Evolutionary conservation across 176 grass and related monocot genomes (phyloP).

Genomic region (Carex cristatella): DNA sequence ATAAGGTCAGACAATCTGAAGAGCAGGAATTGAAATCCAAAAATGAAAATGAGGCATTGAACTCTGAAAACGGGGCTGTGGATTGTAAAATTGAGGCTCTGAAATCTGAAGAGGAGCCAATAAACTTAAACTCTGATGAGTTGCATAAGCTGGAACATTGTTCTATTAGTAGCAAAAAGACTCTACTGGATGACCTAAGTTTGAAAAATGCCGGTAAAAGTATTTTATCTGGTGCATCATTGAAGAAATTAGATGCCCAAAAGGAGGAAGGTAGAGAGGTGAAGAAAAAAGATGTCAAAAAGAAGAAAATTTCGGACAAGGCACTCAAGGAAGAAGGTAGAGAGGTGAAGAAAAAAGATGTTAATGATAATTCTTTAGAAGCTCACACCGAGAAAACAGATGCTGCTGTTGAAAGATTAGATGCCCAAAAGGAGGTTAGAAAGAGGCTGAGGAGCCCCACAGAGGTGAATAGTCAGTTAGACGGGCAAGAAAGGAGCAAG

Average conservation of each 20-base stretch:
- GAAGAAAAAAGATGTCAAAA: conserved; percentile 18
- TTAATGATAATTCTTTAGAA: conserved; percentile 33
- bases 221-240: conserved; percentile 24
- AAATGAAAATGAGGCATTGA: conserved; percentile 11
- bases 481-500: conserved; percentile 36
- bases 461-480: conserved; percentile 25
- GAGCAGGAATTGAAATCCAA: conserved; percentile 12
- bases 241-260: no score
- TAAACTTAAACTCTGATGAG: conserved; percentile 14
- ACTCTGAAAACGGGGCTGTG: conserved; percentile 5
- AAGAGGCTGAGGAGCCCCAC: conserved; percentile 41
- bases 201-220: conserved; percentile 9
- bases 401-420: conserved; percentile 26
- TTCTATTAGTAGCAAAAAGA: neutral
- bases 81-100: neutral
- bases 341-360: conserved; percentile 33
- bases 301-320: conserved; percentile 12
- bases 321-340: conserved; percentile 5
- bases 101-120: conserved; percentile 4
- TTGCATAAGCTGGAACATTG: conserved; percentile 19
- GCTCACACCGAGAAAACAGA: conserved; percentile 26
- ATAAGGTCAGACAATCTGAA: neutral
- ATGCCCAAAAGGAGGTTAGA: conserved; percentile 35
- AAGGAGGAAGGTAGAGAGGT: no score
- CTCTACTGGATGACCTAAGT: neutral